Percentiles rank a stretch among this genome's conserved stretches.
phyloP scores from a whole-genome alignment of 495 filamentous ascomycete species.

The Penicillium diatomitis region DNA sequence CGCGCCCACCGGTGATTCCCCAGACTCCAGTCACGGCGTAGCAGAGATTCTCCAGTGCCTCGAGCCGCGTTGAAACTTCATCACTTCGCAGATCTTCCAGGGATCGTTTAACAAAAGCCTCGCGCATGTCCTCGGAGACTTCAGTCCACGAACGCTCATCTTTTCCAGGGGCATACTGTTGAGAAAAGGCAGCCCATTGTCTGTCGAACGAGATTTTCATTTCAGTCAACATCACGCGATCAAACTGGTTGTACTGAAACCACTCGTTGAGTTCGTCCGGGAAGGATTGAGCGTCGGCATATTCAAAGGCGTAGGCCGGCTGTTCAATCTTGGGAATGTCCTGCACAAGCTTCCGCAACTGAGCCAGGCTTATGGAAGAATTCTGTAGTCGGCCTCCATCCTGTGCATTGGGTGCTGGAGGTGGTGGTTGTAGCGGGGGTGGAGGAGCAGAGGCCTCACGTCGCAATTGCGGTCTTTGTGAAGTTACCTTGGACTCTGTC shows the following conservation, averaged over 20 bases:
- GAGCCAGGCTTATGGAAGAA: slow-evolving; percentile 75
- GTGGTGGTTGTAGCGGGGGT: slow-evolving; percentile 49
- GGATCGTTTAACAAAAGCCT: slow-evolving; percentile 34
- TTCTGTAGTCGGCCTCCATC: slow-evolving; percentile 47
- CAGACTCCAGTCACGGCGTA: slow-evolving; percentile 73
- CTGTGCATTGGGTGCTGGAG: slow-evolving; percentile 43
- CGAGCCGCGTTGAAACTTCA: slow-evolving; percentile 47
- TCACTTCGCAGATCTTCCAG: slow-evolving; percentile 33
- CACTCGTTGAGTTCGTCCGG: slow-evolving; percentile 90
- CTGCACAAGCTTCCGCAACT: slow-evolving; percentile 70
- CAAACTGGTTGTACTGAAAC: slow-evolving; percentile 84
- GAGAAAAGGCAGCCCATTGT: slow-evolving; percentile 46
- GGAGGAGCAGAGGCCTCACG: slow-evolving; percentile 50
- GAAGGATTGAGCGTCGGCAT: slow-evolving; percentile 71
- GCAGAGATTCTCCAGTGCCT: slow-evolving; percentile 63
- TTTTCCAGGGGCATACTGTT: slow-evolving; percentile 21
- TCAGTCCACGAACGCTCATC: slow-evolving; percentile 42
- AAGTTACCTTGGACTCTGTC: slow-evolving; percentile 9
- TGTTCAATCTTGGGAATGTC: slow-evolving; percentile 72
- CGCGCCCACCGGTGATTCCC: slow-evolving; percentile 57
- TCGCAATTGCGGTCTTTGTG: slow-evolving; percentile 43
- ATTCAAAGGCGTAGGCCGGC: slow-evolving; percentile 87
- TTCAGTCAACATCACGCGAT: slow-evolving; percentile 54
- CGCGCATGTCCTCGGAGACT: slow-evolving; percentile 32
- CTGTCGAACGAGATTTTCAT: slow-evolving; percentile 65